Base-by-base conservation (phyloP, 495 filamentous ascomycete species). In the Aspergillus ellipticus region DNA sequence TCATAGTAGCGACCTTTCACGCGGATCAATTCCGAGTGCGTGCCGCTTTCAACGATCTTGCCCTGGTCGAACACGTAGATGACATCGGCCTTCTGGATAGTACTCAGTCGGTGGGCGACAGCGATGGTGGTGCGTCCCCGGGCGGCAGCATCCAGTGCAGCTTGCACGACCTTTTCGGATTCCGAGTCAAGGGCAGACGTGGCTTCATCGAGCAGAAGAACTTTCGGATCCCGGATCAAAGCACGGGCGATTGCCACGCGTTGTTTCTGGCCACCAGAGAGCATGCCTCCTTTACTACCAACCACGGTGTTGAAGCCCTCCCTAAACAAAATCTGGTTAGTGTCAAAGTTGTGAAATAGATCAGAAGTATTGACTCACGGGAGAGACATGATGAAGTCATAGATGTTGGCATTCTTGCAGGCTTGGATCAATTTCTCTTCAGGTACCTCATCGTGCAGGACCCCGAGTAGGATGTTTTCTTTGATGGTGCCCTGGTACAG, bases 331-430 rank as follows among this genome's bases (percentile, higher is more conserved):
- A 68, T 20, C 67, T 67, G 3, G 65, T 66, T 59, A 67, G 57
- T 54, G 33, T 15, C 19, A 19, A 5, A 13, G 15, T n/a, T 11
- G 9, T 8, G 15, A 5, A 24, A 10, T 33, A 11, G 37, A 20
- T 43, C 46, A 20, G 6, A 13, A 20, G n/a, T 9, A 19, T 7
- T 21, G 54, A 74, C 71, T 67, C 68, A 73, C 60, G 85, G 83
- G 13, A 86, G 72, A 42, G 85, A 87, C 66, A 85, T 80, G 68
- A 96, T 92, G 70, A 95, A 96, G 61, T 94, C 89, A 67, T 92
- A 90, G 61, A 96, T 96, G 62, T 96, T 96, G 41, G 91, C 91
- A 65, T 92, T 87, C 55, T 85, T 86, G 76, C 90, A 94, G 13
- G 88, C 89, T 59, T 86, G 79, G 48, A 86, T 76, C 29, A 96